These are phyloP conservation scores for Thielaviopsis populi DNA, from an alignment of 2,329 filamentous ascomycete genomes.

Conservation along the genomic window DNA sequence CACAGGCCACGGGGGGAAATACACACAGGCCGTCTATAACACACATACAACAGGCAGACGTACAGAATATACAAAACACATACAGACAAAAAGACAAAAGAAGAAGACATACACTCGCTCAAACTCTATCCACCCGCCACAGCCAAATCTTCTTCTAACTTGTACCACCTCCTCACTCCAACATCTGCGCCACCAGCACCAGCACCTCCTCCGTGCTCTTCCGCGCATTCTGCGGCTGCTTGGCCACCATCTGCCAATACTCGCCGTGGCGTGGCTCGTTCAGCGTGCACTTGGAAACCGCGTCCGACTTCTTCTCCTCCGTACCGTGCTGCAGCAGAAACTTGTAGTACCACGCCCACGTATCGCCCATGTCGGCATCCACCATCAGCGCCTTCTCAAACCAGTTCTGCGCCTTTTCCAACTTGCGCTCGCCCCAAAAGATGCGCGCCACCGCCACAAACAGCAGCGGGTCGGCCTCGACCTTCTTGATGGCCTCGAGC, in stretches of 20 bases:
- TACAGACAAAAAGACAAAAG: too few species aligned
- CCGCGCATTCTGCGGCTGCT: conserved; percentile 68
- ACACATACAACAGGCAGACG: too few species aligned
- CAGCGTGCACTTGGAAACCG: conserved; percentile 62
- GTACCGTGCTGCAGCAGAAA: conserved; percentile 88
- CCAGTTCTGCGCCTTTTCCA: conserved; percentile 93
- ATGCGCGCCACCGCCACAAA: conserved; percentile 88
- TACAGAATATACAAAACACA: too few species aligned
- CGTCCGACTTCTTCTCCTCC: conserved; percentile 77
- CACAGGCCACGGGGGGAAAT: too few species aligned
- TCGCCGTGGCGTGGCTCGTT: conserved; percentile 89
- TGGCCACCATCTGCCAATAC: conserved; percentile 72
- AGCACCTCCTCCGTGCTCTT: conserved; percentile 68
- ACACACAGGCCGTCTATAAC: too few species aligned
- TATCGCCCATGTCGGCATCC: conserved; percentile 77
- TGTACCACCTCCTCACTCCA: conserved; percentile 21
- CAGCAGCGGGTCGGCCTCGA: conserved; percentile 77
- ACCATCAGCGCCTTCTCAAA: conserved; percentile 89
- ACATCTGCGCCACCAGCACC: conserved; percentile 51
- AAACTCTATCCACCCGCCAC: background rate
- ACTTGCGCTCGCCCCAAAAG: conserved; percentile 83
- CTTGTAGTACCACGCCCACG: conserved; percentile 97
- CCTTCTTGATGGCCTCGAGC: conserved; percentile 90
- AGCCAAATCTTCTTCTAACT: background rate
- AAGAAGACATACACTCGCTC: too few species aligned